Conservation (phyloP, 1,139 yeast species). For the Pichia sp. region DNA sequence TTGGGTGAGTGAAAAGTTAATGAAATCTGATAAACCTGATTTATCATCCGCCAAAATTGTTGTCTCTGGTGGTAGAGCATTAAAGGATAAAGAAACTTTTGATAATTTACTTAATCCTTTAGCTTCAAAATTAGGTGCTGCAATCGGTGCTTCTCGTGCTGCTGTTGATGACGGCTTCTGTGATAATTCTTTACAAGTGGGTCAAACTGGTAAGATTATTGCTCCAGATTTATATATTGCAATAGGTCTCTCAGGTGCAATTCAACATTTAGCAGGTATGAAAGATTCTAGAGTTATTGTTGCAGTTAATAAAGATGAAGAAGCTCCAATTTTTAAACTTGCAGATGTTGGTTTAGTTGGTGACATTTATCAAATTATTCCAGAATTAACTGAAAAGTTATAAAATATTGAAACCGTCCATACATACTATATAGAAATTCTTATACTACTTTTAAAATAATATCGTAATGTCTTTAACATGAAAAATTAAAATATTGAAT, state of each 20-base stretch:
- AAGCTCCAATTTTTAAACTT: constrained; percentile 86
- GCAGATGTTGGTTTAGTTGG: constrained; percentile 91
- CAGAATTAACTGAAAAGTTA: constrained; percentile 77
- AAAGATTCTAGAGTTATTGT: constrained; percentile 91
- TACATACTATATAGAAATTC: no score
- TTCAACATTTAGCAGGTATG: constrained; percentile 98
- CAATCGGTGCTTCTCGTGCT: constrained; percentile 96
- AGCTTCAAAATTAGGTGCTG: constrained; percentile 82
- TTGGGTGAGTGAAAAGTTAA: constrained; percentile 67
- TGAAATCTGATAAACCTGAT: constrained; percentile 85
- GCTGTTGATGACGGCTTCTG: constrained; percentile 96
- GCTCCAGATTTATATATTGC: constrained; percentile 95
- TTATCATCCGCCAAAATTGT: constrained; percentile 75
- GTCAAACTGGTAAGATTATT: constrained; percentile 96
- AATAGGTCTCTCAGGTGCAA: constrained; percentile 94
- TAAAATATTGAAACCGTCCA: no score
- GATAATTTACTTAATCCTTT: constrained; percentile 73
- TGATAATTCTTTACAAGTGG: constrained; percentile 96
- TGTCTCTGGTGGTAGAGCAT: constrained; percentile 92
- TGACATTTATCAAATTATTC: constrained; percentile 77
- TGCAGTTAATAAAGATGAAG: constrained; percentile 90
- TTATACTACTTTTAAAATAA: no score
- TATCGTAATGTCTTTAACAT: no score
- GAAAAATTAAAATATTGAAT: no score
- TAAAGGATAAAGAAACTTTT: constrained; percentile 84